Evolutionary conservation across 179 eudicot genomes (phyloP), one percentile per base, ranked within the genome.

Genomic region (Camellia oleifera): DNA sequence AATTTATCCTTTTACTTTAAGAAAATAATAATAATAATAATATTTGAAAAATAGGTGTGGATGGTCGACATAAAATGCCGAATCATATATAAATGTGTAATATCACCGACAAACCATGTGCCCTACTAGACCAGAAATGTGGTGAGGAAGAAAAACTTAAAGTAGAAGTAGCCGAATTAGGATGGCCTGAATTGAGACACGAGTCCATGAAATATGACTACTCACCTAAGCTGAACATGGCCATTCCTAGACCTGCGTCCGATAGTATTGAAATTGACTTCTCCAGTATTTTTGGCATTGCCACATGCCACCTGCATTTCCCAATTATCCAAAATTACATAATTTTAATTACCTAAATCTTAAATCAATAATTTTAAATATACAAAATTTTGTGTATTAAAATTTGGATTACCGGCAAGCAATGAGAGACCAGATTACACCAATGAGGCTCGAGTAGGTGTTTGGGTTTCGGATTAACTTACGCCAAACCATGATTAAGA

Each of bases 401-500:
- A 11, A 44, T 7, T 3, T 53, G 0, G 64, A 48, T 83, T 81
- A 95, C 98, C 95, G 77, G 81, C 84, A 93, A 13, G 91, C 78
- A 68, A 93, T 81, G 63, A 95, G 89, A 4, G 98, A 89, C 98
- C 98, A 95, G 69, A 88, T 87, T 18, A 95, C 85, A 69, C 98
- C 98, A 79, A 95, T 88, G 79, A 94, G 90, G 81, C 97, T 93
- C 0, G 98, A 95, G 73, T 95, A 95, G 18, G 98, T 95, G 94
- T 95, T 93, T 50, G 98, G 98, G 79, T 95, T 94, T 11, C 98
- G 82, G 79, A 95, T 93, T 1, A 95, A 92, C 78, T 95, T 93
- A 50, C 98, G 87, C 97, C 98, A 95, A 50, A 95, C 98, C 98
- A 95, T 93, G 82, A 95, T 93, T 75, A 95, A 80, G 62, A 95